Conservation (phyloP, 202 grass and related monocot genomes). For the Digitaria exilis region DNA sequence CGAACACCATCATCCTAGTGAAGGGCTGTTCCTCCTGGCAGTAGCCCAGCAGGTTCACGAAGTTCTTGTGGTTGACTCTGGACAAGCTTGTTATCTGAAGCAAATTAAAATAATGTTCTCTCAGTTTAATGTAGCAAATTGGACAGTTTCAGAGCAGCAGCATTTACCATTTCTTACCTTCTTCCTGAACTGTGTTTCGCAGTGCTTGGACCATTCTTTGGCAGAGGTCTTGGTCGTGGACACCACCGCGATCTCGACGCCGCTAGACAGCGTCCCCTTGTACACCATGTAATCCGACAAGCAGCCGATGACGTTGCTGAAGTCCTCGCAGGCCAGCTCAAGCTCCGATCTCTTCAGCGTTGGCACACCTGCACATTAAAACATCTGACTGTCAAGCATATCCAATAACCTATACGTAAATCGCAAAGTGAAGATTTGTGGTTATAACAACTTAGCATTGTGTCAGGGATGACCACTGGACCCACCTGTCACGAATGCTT, state of each 20-base stretch:
- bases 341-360: constrained; percentile 73
- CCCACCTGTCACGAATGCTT: constrained; percentile 76
- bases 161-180: constrained; percentile 71
- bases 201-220: constrained; percentile 70
- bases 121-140: too few relatives aligned
- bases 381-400: neutral
- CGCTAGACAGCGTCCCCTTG: constrained; percentile 79
- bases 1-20: constrained; percentile 97
- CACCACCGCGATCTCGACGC: constrained; percentile 84
- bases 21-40: constrained; percentile 78
- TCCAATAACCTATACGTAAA: neutral
- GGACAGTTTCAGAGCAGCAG: neutral
- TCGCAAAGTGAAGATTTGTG: neutral
- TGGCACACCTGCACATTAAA: constrained; percentile 50
- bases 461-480: neutral
- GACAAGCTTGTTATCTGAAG: constrained; percentile 77
- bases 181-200: constrained; percentile 72
- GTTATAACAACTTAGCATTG: neutral
- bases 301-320: constrained; percentile 87
- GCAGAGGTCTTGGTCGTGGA: constrained; percentile 52
- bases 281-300: constrained; percentile 64
- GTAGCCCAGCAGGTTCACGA: constrained; percentile 83
- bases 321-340: constrained; percentile 73
- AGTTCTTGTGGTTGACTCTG: constrained; percentile 89
- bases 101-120: too few relatives aligned